These are phyloP conservation scores for Calonectria naviculata DNA, from an alignment of 2,329 filamentous ascomycete species.

Conservation along the genomic window DNA sequence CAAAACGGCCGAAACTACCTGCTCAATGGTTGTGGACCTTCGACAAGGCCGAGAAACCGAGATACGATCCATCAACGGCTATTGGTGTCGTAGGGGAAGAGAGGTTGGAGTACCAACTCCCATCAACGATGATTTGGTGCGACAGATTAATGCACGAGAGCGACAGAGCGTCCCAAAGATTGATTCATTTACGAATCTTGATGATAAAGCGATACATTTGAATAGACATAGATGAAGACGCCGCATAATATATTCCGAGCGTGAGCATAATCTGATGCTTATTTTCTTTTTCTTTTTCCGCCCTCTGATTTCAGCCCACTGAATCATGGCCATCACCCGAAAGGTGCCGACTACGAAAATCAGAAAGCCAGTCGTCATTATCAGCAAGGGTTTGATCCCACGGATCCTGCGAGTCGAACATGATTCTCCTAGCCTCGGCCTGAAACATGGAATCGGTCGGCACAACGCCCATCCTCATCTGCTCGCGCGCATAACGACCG, in stretches of 20 bases:
- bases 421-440: constrained; percentile 37
- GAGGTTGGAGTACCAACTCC: neutral
- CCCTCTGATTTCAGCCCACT: too few species aligned
- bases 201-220: neutral
- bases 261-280: too few species aligned
- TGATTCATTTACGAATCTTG: neutral
- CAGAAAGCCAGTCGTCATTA: constrained; percentile 40
- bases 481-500: constrained; percentile 34
- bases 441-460: constrained; percentile 43
- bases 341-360: constrained; percentile 29
- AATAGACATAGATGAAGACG: neutral
- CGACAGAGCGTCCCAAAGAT: neutral
- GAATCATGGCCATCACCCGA: too few species aligned
- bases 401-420: constrained; percentile 36
- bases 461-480: constrained; percentile 34
- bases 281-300: too few species aligned
- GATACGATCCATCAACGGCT: neutral
- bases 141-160: neutral
- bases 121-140: neutral
- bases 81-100: neutral
- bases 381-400: constrained; percentile 44
- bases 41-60: neutral
- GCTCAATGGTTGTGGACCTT: neutral
- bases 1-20: neutral
- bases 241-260: too few species aligned